phyloP scores from a whole-genome alignment of 179 eudicot species.

The Patellifolia procumbens region DNA sequence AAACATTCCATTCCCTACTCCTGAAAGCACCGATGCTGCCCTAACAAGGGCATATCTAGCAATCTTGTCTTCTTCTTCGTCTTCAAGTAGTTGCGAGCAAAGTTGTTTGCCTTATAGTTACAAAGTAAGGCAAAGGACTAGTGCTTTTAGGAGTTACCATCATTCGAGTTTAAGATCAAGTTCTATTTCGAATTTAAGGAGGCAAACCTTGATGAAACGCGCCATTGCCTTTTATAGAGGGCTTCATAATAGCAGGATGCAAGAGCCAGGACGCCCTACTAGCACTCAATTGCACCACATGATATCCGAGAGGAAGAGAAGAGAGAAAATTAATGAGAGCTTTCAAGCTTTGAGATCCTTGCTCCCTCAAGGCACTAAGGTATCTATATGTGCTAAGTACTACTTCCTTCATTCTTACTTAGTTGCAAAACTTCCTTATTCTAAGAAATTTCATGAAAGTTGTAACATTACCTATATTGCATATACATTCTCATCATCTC shows the following conservation, averaged over 20 bases:
- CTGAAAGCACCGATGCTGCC: conserved; percentile 58
- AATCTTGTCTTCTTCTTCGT: conserved; percentile 44
- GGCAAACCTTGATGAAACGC: conserved; percentile 51
- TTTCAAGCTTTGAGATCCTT: conserved; percentile 72
- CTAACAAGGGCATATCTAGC: conserved; percentile 64
- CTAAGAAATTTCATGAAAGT: no score
- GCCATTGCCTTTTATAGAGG: conserved; percentile 43
- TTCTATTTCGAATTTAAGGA: conserved; percentile 13
- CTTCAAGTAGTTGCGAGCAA: conserved; percentile 25
- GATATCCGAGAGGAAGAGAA: conserved; percentile 76
- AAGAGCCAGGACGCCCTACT: conserved; percentile 44
- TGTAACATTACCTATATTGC: no score
- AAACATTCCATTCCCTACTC: conserved; percentile 40
- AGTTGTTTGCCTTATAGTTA: background rate
- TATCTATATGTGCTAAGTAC: conserved; percentile 7
- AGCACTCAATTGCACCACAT: conserved; percentile 70
- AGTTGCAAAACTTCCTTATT: no score
- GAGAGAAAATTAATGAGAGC: conserved; percentile 89
- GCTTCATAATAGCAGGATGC: conserved; percentile 37
- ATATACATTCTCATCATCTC: no score
- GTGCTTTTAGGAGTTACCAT: conserved; percentile 60
- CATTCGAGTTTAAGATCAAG: background rate
- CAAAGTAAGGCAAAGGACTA: conserved; percentile 20
- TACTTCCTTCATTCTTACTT: background rate
- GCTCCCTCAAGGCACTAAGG: conserved; percentile 93